These are phyloP conservation scores for Fusarium chaquense DNA, from an alignment of 2,329 filamentous ascomycete species.

Conservation along the genomic window DNA sequence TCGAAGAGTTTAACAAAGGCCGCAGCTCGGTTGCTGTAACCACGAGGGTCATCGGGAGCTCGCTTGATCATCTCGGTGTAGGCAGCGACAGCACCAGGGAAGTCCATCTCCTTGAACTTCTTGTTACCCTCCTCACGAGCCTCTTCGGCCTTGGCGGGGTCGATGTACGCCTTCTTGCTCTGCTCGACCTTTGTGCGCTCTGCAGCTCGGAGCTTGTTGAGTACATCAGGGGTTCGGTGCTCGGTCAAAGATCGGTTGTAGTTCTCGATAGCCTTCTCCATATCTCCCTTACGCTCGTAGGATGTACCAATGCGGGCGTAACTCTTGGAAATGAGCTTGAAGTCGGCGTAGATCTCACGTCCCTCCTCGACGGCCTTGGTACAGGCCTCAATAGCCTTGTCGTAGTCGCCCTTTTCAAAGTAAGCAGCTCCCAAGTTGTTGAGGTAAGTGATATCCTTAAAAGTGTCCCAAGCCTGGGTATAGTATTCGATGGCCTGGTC, in stretches of 20 bases:
- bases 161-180: conserved; percentile 84
- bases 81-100: conserved; percentile 92
- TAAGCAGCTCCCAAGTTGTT: conserved; percentile 96
- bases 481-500: conserved; percentile 96
- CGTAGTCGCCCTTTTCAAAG: conserved; percentile 96
- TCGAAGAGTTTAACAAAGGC: conserved; percentile 97
- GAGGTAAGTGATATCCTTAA: conserved; percentile 97
- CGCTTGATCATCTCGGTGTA: conserved; percentile 98
- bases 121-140: conserved; percentile 94
- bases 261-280: conserved; percentile 83
- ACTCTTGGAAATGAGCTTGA: conserved; percentile 98
- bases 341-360: conserved; percentile 89
- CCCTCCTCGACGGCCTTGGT: conserved; percentile 91
- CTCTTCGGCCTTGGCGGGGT: conserved; percentile 92
- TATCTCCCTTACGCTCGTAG: conserved; percentile 89
- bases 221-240: conserved; percentile 93
- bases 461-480: conserved; percentile 89
- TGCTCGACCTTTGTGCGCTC: conserved; percentile 87
- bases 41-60: conserved; percentile 89
- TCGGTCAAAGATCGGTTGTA: conserved; percentile 96
- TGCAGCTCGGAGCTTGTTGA: conserved; percentile 89
- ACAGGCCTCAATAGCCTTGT: conserved; percentile 87
- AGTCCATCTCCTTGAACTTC: conserved; percentile 97
- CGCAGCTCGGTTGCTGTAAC: conserved; percentile 96
- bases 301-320: conserved; percentile 94